phyloP scores from a whole-genome alignment of 345 rosid genomes.

The Populus alba region DNA sequence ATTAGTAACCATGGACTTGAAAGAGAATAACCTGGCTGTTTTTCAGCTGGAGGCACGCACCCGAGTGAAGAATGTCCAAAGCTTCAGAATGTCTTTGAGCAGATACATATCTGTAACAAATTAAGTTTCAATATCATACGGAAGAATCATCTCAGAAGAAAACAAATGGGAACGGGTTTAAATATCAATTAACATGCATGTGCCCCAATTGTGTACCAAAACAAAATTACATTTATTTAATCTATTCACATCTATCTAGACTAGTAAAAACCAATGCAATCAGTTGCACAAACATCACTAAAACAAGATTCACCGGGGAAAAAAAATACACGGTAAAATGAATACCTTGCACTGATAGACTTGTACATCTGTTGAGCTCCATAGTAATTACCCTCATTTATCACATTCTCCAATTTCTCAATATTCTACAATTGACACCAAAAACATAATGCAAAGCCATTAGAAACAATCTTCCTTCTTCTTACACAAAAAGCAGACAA shows the following conservation, averaged over 20 bases:
- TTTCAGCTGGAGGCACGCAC: slow-evolving; percentile 77
- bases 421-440: slow-evolving; percentile 49
- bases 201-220: neutral
- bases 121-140: neutral
- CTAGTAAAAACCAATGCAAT: neutral
- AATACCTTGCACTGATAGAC: slow-evolving; percentile 79
- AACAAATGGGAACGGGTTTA: neutral
- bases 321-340: neutral
- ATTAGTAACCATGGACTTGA: neutral
- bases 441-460: neutral
- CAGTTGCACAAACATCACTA: neutral
- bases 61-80: slow-evolving; percentile 73
- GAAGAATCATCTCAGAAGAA: neutral
- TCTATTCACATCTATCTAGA: neutral
- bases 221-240: neutral
- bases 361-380: slow-evolving; percentile 99
- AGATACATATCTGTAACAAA: slow-evolving; percentile 50
- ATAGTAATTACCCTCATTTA: slow-evolving; percentile 77
- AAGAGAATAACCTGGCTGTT: slow-evolving; percentile 60
- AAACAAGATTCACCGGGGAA: neutral
- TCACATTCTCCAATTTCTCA: slow-evolving; percentile 68
- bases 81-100: slow-evolving; percentile 84
- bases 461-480: neutral
- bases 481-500: neutral
- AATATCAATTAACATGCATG: neutral